Evolutionary conservation across 1,284 basidiomycete species (phyloP), one percentile per base, ranked within the genome.

Genomic region (Ceratobasidium sp.): DNA sequence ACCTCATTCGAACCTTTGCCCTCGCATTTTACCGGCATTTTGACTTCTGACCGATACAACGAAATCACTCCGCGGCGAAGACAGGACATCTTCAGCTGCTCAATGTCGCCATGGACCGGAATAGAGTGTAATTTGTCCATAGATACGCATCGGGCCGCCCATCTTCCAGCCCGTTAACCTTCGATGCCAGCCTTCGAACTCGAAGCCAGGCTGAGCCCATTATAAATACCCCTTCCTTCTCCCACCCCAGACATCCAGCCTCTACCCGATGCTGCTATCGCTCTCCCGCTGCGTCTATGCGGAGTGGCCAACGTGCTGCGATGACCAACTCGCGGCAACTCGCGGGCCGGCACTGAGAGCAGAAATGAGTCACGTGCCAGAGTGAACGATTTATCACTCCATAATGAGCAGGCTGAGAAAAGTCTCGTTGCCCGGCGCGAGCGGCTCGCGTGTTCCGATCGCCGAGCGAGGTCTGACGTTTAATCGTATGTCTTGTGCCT

Each of bases 391-490:
- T 45, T 45, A 45, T 17, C 42, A 23, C 7, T 4, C 58, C 33
- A n/a, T 37, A 17, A 61, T 61, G 58, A 61, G 58, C 58, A 61
- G 31, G 58, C 17, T 37, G 35, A 35, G 58, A 39, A 35, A 33
- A 4, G 35, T 39, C 58, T 33, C 11, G n/a, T 11, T 61, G 54
- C 54, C 54, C 58, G 58, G 58, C 58, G 15, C 66, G 23, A 53
- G 51, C 49, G 33, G 17, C 5, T 35, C 66, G 35, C 17, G n/a
- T 15, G 47, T 8, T n/a, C 45, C 33, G 45, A 10, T 47, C 17
- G 53, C 47, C 15, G 67, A 71, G 39, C 31, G 31, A 7, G 69
- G 69, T 13, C 58, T 73, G 15, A 73, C 69, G 37, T 73, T 73
- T 51, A 73, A 73, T 23, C 69, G 69, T 61, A 20, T 11, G 69